A percentile compares a stretch with the other conserved stretches of the same genome.
Conservation (phyloP, 2,329 filamentous ascomycete species). For the Sporothrix euskadiensis region DNA sequence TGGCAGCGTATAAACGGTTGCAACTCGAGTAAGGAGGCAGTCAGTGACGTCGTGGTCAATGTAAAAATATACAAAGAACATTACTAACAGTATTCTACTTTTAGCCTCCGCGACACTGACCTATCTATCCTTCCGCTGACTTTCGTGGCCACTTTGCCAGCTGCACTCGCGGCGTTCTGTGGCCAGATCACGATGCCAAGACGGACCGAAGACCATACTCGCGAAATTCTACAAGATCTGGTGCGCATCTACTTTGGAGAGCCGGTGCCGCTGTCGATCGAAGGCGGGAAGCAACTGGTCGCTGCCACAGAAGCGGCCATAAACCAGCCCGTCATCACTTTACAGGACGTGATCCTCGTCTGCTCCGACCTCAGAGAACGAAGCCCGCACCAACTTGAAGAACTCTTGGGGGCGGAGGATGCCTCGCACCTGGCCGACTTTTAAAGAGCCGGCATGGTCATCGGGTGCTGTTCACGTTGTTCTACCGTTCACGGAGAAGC, state of each 20-base stretch:
- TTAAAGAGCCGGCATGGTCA: background rate
- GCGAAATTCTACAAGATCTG: background rate
- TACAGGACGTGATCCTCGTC: conserved; percentile 12
- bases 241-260: conserved; percentile 22
- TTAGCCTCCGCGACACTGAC: conserved; percentile 41
- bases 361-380: conserved; percentile 6
- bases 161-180: conserved; percentile 44
- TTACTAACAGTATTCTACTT: background rate
- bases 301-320: background rate
- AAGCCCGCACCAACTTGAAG: background rate
- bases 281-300: background rate
- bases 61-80: background rate
- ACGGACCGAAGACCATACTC: background rate
- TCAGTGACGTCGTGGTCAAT: too few relatives aligned
- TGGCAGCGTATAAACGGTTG: conserved; percentile 40
- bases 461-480: background rate
- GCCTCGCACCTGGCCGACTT: background rate
- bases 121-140: conserved; percentile 49
- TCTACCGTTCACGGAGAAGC: background rate
- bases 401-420: background rate
- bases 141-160: conserved; percentile 41
- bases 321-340: background rate
- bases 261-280: conserved; percentile 9
- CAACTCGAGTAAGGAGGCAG: conserved; percentile 46
- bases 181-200: conserved; percentile 34